These are phyloP conservation scores for Phylloboletellus chloephorus DNA, from an alignment of 1,284 basidiomycete species.

Conservation along the genomic window DNA sequence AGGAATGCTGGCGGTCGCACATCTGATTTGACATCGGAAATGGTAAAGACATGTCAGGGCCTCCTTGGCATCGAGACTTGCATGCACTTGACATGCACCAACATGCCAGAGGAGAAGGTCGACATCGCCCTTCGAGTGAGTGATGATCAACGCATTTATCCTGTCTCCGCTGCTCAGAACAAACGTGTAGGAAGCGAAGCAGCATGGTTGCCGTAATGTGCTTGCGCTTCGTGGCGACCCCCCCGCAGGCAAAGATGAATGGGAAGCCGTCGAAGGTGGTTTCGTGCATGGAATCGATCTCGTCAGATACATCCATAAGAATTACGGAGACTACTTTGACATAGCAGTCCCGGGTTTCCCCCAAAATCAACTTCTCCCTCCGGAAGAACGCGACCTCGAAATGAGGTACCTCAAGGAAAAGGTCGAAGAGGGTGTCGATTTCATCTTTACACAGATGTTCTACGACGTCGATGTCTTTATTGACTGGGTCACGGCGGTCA, in stretches of 20 bases:
- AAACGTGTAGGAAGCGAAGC: constrained; percentile 75
- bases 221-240: constrained; percentile 95
- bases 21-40: constrained; percentile 87
- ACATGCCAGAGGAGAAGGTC: constrained; percentile 94
- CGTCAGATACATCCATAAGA: constrained; percentile 75
- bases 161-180: constrained; percentile 11
- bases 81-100: constrained; percentile 98
- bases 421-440: constrained; percentile 79
- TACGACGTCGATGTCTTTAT: constrained; percentile 87
- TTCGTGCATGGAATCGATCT: constrained; percentile 90
- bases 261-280: constrained; percentile 86
- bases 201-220: constrained; percentile 89
- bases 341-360: constrained; percentile 91
- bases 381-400: constrained; percentile 76
- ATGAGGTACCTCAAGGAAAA: constrained; percentile 86
- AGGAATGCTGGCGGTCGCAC: constrained; percentile 97
- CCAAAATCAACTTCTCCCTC: constrained; percentile 61
- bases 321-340: constrained; percentile 89
- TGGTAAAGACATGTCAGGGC: constrained; percentile 93
- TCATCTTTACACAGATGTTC: constrained; percentile 97
- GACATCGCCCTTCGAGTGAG: constrained; percentile 81
- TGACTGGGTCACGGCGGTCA: constrained; percentile 78
- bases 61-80: constrained; percentile 93
- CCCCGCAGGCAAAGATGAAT: constrained; percentile 80
- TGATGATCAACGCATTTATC: constrained; percentile 20